phyloP scores from a whole-genome alignment of 148 eudicot species.

The Camellia granthamiana region DNA sequence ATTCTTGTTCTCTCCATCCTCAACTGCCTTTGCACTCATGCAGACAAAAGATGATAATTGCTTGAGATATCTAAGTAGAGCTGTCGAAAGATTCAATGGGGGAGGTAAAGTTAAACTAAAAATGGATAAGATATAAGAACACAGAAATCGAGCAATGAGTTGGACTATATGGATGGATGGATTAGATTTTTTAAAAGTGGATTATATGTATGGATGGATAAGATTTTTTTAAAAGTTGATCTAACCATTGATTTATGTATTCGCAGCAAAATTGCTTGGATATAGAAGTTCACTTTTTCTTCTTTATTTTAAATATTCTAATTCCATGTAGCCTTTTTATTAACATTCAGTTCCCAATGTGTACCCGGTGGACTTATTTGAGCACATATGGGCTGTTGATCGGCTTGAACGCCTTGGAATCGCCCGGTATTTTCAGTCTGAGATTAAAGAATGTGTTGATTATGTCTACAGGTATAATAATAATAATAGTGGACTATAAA shows the following conservation, averaged over 20 bases:
- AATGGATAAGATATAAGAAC: too few relatives aligned
- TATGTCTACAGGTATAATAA: constrained; percentile 43
- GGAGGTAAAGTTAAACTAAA: constrained; percentile 53
- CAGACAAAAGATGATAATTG: constrained; percentile 69
- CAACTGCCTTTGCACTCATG: constrained; percentile 95
- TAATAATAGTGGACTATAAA: background rate
- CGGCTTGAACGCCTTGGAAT: constrained; percentile 74
- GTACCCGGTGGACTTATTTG: constrained; percentile 69
- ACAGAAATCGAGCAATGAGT: too few relatives aligned
- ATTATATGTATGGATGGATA: too few relatives aligned
- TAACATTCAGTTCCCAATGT: constrained; percentile 46
- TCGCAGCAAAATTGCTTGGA: too few relatives aligned
- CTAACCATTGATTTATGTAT: too few relatives aligned
- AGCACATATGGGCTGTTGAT: constrained; percentile 59
- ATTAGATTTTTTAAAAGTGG: too few relatives aligned
- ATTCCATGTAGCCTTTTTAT: background rate
- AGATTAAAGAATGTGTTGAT: constrained; percentile 45
- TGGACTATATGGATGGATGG: too few relatives aligned
- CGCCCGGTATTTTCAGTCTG: constrained; percentile 42
- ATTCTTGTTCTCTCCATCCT: constrained; percentile 85
- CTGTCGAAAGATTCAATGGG: constrained; percentile 62
- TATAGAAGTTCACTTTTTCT: too few relatives aligned
- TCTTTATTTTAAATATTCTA: background rate
- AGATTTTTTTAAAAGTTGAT: too few relatives aligned
- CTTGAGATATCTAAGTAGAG: constrained; percentile 52